Evolutionary conservation across 2,329 filamentous ascomycete species (phyloP).

Genomic region (Triangularia verruculosa): DNA sequence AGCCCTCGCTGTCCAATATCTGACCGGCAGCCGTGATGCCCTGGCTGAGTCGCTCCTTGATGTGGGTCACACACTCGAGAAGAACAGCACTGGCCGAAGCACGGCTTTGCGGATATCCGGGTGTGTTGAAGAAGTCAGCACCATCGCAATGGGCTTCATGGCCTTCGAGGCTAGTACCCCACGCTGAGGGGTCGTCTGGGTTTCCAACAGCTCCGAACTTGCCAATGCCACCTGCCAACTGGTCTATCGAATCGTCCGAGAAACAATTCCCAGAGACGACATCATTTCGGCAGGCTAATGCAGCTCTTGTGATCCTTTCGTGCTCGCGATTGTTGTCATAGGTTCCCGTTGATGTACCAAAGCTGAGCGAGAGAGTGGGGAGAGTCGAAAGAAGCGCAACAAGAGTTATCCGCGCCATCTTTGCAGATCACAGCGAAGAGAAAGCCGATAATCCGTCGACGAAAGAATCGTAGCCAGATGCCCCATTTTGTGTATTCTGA

Average conservation of each 20-base stretch:
- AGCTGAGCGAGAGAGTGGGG: background rate
- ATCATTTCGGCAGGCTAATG: background rate
- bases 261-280: background rate
- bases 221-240: background rate
- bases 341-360: background rate
- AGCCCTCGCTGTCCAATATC: background rate
- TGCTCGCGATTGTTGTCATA: background rate
- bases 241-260: background rate
- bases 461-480: no score
- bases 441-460: no score
- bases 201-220: background rate
- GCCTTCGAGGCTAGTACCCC: background rate
- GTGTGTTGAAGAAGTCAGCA: background rate
- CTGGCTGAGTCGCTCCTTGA: background rate
- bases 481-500: no score
- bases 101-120: background rate
- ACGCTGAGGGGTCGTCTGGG: background rate
- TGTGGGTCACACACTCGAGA: background rate
- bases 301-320: background rate
- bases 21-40: background rate
- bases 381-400: background rate
- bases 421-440: background rate
- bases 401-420: background rate
- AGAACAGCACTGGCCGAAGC: background rate
- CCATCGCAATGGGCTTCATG: background rate